These are phyloP conservation scores for Raffaelea deltoideospora DNA, from an alignment of 2,329 filamentous ascomycete genomes.

Conservation along the genomic window DNA sequence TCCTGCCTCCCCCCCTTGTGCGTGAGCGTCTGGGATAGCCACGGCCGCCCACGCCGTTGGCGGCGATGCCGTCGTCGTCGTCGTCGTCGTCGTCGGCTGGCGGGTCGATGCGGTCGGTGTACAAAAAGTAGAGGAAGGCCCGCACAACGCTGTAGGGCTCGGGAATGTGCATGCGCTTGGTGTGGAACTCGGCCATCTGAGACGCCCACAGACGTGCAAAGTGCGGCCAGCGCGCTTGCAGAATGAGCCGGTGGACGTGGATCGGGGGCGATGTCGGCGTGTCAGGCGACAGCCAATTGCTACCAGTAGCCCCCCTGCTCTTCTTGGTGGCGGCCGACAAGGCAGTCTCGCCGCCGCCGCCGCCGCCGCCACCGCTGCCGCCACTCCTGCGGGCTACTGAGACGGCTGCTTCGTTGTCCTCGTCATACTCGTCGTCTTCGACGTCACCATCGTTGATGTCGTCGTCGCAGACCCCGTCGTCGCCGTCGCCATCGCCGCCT, in stretches of 20 bases:
- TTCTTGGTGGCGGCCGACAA: background rate
- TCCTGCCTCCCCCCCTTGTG: no score
- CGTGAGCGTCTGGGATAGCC: no score
- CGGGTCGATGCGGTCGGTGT: slow-evolving; percentile 76
- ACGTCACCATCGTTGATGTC: slow-evolving; percentile 31
- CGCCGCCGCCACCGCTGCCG: background rate
- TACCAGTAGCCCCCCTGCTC: slow-evolving; percentile 12
- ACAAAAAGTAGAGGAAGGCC: slow-evolving; percentile 90
- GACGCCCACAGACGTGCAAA: slow-evolving; percentile 83
- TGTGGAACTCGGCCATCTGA: slow-evolving; percentile 96
- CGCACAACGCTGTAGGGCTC: slow-evolving; percentile 91
- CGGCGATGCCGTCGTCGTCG: no score
- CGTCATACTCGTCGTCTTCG: slow-evolving; percentile 13
- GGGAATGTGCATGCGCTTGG: slow-evolving; percentile 93
- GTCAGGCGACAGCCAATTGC: slow-evolving; percentile 45
- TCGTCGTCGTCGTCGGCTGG: slow-evolving; percentile 24
- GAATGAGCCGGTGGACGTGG: slow-evolving; percentile 85
- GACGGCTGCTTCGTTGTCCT: background rate
- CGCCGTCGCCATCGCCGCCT: slow-evolving; percentile 33
- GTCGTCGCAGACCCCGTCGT: slow-evolving; percentile 42
- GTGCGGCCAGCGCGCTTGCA: slow-evolving; percentile 92
- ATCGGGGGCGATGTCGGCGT: slow-evolving; percentile 65
- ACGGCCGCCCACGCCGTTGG: no score
- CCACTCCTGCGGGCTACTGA: background rate
- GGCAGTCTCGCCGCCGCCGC: background rate